phyloP scores from a whole-genome alignment of 495 filamentous ascomycete species.

The Daldinia decipiens region DNA sequence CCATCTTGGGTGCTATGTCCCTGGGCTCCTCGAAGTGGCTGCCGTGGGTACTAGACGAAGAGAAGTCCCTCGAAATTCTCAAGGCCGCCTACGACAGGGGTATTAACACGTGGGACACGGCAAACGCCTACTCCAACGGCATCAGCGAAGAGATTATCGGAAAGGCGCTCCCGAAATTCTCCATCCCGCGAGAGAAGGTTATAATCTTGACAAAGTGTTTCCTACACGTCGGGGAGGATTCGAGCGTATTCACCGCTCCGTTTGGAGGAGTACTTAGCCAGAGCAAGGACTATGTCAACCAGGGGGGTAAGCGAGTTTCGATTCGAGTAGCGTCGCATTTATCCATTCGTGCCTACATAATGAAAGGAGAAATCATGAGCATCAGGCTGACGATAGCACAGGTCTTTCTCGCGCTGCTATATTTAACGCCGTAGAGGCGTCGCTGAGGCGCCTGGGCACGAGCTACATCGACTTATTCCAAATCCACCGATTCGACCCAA shows the following conservation, averaged over 20 bases:
- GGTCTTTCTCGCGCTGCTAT: conserved; percentile 68
- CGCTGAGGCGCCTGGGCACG: conserved; percentile 66
- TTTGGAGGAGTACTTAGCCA: conserved; percentile 35
- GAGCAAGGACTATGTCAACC: conserved; percentile 44
- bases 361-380: neutral
- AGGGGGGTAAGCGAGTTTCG: conserved; percentile 21
- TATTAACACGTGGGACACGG: conserved; percentile 81
- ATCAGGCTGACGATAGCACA: conserved; percentile 30
- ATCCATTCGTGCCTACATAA: too few relatives aligned
- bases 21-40: conserved; percentile 61
- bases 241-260: conserved; percentile 41
- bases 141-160: conserved; percentile 75
- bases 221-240: conserved; percentile 64
- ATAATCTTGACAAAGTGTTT: conserved; percentile 83
- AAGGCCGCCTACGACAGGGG: conserved; percentile 74
- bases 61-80: conserved; percentile 63
- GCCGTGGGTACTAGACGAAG: conserved; percentile 65
- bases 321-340: neutral
- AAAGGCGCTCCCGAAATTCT: conserved; percentile 78
- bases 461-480: conserved; percentile 76
- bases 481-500: conserved; percentile 70
- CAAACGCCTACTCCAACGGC: conserved; percentile 75
- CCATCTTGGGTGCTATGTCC: conserved; percentile 70
- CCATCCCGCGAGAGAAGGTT: conserved; percentile 78
- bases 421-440: conserved; percentile 72